These are phyloP conservation scores for Entamoeba histolytica DNA, from an alignment of 208 protist species.

Conservation along the genomic window DNA sequence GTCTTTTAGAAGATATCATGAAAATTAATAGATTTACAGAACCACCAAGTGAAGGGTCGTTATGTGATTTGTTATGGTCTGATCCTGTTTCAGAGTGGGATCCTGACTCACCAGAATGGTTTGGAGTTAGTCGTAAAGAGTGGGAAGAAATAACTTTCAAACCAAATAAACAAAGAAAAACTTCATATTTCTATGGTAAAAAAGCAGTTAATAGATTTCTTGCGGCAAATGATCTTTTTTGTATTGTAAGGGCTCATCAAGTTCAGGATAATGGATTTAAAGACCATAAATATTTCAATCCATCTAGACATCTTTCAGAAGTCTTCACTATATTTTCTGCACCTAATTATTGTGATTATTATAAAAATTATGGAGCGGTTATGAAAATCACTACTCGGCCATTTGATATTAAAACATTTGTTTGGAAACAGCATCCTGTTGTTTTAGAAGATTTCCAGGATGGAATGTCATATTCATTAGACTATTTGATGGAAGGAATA, in stretches of 20 bases:
- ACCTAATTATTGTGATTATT: background rate
- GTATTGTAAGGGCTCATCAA: background rate
- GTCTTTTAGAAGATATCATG: background rate
- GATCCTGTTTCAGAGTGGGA: background rate
- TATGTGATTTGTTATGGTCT: constrained; percentile 21
- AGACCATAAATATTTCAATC: background rate
- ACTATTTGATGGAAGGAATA: too few species aligned
- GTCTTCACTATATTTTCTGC: background rate
- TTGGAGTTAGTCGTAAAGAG: constrained; percentile 3
- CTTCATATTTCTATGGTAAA: background rate
- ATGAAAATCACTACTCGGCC: background rate
- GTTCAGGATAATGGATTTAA: background rate
- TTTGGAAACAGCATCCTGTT: too few species aligned
- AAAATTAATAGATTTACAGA: constrained; percentile 1
- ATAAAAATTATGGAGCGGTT: background rate
- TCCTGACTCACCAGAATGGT: background rate
- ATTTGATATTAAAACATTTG: too few species aligned
- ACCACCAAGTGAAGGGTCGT: background rate
- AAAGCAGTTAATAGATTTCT: background rate
- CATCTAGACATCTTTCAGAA: background rate
- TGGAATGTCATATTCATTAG: too few species aligned
- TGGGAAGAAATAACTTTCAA: background rate
- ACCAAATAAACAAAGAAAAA: background rate
- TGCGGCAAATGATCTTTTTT: background rate
- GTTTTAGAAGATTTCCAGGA: too few species aligned